A percentile compares a stretch with the other conserved stretches of the same genome.
Conservation (phyloP, 768 basidiomycete genomes). For the Cyclocybe cylindracea region DNA sequence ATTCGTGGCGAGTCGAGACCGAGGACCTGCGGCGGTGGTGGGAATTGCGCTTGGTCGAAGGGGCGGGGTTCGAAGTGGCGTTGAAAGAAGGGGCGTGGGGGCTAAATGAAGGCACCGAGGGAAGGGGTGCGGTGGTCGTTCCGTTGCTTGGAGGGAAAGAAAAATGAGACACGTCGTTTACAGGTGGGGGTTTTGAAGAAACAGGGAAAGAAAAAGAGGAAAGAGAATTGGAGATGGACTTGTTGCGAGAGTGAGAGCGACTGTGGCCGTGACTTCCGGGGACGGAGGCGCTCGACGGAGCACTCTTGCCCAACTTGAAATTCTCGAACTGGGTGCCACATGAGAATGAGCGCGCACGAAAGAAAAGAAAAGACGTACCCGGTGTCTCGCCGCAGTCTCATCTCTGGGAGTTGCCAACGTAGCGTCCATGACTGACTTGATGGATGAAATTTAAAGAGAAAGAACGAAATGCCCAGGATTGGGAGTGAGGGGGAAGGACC, state of each 20-base stretch:
- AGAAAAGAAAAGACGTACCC: constrained; percentile 28
- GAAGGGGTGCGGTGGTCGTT: constrained; percentile 18
- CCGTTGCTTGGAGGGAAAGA: constrained; percentile 22
- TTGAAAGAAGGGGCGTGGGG: constrained; percentile 6
- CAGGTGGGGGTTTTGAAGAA: constrained; percentile 36
- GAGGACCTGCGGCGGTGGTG: constrained; percentile 86
- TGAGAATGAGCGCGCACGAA: not conserved
- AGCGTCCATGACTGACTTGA: constrained; percentile 15
- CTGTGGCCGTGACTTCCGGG: constrained; percentile 50
- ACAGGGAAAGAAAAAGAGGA: constrained; percentile 41
- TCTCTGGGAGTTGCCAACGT: constrained; percentile 30
- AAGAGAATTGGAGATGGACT: constrained; percentile 48
- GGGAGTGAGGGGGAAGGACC: constrained; percentile 39
- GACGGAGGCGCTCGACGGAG: constrained; percentile 35
- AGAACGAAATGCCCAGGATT: constrained; percentile 35
- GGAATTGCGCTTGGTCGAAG: constrained; percentile 64
- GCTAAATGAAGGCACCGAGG: constrained; percentile 8
- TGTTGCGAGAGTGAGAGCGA: constrained; percentile 75
- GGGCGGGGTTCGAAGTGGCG: constrained; percentile 19
- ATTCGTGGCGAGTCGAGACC: constrained; percentile 87
- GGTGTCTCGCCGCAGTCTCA: constrained; percentile 41
- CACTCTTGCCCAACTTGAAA: constrained; percentile 65
- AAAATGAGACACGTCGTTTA: constrained; percentile 29
- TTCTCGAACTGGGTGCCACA: constrained; percentile 58
- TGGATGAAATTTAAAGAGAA: constrained; percentile 27